These are phyloP conservation scores for Blastobotrys aristatus DNA, from an alignment of 1,139 yeast species.

Conservation along the genomic window DNA sequence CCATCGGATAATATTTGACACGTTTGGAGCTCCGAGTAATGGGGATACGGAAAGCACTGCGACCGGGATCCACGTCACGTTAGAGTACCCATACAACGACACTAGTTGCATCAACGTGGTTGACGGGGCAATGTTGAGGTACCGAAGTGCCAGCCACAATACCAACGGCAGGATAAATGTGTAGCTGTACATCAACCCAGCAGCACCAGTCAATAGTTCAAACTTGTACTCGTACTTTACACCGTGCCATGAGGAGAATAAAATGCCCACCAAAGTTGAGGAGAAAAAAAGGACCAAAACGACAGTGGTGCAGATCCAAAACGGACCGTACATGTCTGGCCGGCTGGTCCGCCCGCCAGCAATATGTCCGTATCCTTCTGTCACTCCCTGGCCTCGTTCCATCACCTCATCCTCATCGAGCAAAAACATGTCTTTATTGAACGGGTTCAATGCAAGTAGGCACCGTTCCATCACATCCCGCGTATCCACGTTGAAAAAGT, in stretches of 20 bases:
- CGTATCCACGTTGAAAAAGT: conserved; percentile 61
- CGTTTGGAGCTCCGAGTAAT: conserved; percentile 33
- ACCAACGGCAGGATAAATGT: conserved; percentile 56
- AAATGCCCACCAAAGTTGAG: conserved; percentile 56
- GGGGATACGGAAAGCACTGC: conserved; percentile 51
- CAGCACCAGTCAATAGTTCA: conserved; percentile 58
- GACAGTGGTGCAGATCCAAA: conserved; percentile 81
- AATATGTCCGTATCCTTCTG: conserved; percentile 22
- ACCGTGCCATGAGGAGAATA: conserved; percentile 40
- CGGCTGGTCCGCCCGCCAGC: conserved; percentile 33
- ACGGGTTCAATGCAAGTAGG: conserved; percentile 35
- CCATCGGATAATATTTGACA: conserved; percentile 38
- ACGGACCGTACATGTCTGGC: conserved; percentile 71
- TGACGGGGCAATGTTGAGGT: conserved; percentile 35
- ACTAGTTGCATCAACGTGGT: conserved; percentile 40
- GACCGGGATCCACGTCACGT: conserved; percentile 74
- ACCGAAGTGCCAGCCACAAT: conserved; percentile 47
- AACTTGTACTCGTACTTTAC: conserved; percentile 54
- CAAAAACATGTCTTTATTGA: conserved; percentile 30
- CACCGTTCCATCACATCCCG: conserved; percentile 44
- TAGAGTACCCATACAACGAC: conserved; percentile 75
- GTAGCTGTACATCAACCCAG: conserved; percentile 66
- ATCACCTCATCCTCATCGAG: conserved; percentile 26
- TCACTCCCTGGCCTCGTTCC: conserved; percentile 37
- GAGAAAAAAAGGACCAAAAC: conserved; percentile 69